Percentiles rank a stretch among this genome's conserved stretches.
Evolutionary conservation across 768 basidiomycete species (phyloP).

Genomic region (Mycena haematopus): DNA sequence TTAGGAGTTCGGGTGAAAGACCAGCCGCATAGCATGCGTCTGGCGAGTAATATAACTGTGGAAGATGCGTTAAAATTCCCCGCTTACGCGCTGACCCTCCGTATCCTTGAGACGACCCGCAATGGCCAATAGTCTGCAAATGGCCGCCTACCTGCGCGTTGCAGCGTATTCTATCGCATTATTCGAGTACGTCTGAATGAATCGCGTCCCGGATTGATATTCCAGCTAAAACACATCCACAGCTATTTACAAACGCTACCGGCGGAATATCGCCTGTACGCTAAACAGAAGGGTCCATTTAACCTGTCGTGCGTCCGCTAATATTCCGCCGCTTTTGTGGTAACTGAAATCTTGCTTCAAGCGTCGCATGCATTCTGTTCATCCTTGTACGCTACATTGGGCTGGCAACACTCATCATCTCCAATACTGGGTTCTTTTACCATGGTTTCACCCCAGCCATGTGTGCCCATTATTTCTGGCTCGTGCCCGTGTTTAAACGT

Average conservation of each 20-base stretch:
- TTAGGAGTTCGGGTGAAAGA: too few relatives aligned
- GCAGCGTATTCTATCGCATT: conserved; percentile 16
- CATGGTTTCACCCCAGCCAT: conserved; percentile 23
- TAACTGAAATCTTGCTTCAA: background rate
- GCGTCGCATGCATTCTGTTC: conserved; percentile 26
- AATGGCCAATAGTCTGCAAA: conserved; percentile 2
- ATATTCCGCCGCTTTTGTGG: background rate
- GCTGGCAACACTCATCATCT: conserved; percentile 8
- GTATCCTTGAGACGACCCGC: background rate
- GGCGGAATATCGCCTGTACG: conserved; percentile 19
- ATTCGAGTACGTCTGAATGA: conserved; percentile 10
- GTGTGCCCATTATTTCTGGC: conserved; percentile 19
- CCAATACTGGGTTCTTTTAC: conserved; percentile 25
- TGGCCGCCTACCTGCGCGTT: conserved; percentile 20
- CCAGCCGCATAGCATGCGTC: too few relatives aligned
- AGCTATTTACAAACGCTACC: conserved; percentile 22
- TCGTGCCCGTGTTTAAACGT: conserved; percentile 25
- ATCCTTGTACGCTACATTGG: conserved; percentile 28
- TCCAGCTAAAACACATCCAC: background rate
- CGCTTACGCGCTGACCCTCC: background rate
- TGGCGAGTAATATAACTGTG: too few relatives aligned
- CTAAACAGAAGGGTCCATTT: conserved; percentile 10
- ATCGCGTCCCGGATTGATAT: background rate
- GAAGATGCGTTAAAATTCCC: too few relatives aligned
- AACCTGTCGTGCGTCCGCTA: conserved; percentile 3